Percentiles rank a stretch among this genome's conserved stretches.
Evolutionary conservation across 805 yeast species (phyloP).

Genomic region (Priceomyces medius): DNA sequence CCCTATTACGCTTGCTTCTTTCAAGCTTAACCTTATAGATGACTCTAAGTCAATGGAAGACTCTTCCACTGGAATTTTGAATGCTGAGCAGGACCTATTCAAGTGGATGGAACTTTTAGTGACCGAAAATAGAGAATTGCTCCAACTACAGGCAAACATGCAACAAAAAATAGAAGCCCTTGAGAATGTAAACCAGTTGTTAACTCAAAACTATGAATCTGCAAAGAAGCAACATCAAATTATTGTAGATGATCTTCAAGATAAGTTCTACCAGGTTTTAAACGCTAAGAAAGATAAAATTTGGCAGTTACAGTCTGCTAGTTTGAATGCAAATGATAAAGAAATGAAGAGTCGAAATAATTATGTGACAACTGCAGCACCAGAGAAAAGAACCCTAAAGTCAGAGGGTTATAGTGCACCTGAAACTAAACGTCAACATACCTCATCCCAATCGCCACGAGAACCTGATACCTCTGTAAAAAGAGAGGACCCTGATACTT

Average conservation of each 20-base stretch:
- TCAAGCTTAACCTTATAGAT: slow-evolving; percentile 19
- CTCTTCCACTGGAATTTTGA: slow-evolving; percentile 1
- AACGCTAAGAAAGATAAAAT: slow-evolving; percentile 31
- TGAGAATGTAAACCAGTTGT: slow-evolving; percentile 4
- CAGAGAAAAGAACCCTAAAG: neutral
- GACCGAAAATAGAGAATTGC: slow-evolving; percentile 12
- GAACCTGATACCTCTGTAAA: neutral
- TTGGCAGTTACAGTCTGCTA: slow-evolving; percentile 18
- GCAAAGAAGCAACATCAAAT: slow-evolving; percentile 15
- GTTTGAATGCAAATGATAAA: neutral
- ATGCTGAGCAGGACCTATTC: slow-evolving; percentile 21
- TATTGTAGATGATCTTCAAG: slow-evolving; percentile 24
- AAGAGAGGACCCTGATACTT: neutral
- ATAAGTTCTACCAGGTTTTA: slow-evolving; percentile 25
- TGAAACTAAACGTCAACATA: neutral
- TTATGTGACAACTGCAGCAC: too few relatives aligned
- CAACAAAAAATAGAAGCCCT: slow-evolving; percentile 2
- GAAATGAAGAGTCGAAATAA: too few relatives aligned
- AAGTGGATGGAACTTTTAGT: slow-evolving; percentile 25
- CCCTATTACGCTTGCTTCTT: slow-evolving; percentile 26
- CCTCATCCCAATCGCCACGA: too few relatives aligned
- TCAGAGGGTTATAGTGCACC: neutral
- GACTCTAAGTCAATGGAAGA: slow-evolving; percentile 11
- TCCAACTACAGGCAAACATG: slow-evolving; percentile 2
- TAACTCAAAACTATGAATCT: slow-evolving; percentile 11